Percentiles rank a stretch among this genome's conserved stretches.
Conservation (phyloP, 1,284 basidiomycete species). For the Macrocystidia cucumis region DNA sequence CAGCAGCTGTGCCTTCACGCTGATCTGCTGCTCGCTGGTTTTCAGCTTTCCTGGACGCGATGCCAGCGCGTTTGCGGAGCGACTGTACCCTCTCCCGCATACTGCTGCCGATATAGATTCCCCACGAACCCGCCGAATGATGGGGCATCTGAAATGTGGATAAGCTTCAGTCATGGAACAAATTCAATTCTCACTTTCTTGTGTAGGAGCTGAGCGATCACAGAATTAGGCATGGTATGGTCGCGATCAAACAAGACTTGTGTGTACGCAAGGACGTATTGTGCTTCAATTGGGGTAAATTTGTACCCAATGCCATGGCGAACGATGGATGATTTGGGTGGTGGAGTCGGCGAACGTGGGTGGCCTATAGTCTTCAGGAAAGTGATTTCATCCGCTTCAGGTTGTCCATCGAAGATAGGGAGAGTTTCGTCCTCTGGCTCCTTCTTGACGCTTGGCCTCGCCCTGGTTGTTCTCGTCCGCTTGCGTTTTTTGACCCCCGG, state of each 20-base stretch:
- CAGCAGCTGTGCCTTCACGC: slow-evolving; percentile 9
- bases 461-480: slow-evolving; percentile 4
- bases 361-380: slow-evolving; percentile 5
- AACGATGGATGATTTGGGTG: slow-evolving; percentile 25
- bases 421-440: too few relatives aligned
- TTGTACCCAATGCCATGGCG: too few relatives aligned
- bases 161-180: slow-evolving; percentile 1
- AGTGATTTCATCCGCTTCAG: too few relatives aligned
- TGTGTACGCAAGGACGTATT: slow-evolving; percentile 29
- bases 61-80: slow-evolving; percentile 25
- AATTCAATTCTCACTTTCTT: slow-evolving; percentile 19
- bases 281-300: slow-evolving; percentile 38
- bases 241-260: slow-evolving; percentile 22
- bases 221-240: slow-evolving; percentile 14
- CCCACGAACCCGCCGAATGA: slow-evolving; percentile 35
- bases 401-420: too few relatives aligned
- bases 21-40: slow-evolving; percentile 2
- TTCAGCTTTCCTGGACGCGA: slow-evolving; percentile 22
- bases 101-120: slow-evolving; percentile 10
- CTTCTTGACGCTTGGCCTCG: slow-evolving; percentile 4
- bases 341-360: slow-evolving; percentile 34
- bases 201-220: slow-evolving; percentile 16
- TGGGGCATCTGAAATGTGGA: slow-evolving; percentile 26
- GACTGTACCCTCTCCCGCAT: slow-evolving; percentile 18
- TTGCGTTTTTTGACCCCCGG: slow-evolving; percentile 11